Conservation (phyloP, 2,329 filamentous ascomycete species). For the Coniochaeta ligniaria region DNA sequence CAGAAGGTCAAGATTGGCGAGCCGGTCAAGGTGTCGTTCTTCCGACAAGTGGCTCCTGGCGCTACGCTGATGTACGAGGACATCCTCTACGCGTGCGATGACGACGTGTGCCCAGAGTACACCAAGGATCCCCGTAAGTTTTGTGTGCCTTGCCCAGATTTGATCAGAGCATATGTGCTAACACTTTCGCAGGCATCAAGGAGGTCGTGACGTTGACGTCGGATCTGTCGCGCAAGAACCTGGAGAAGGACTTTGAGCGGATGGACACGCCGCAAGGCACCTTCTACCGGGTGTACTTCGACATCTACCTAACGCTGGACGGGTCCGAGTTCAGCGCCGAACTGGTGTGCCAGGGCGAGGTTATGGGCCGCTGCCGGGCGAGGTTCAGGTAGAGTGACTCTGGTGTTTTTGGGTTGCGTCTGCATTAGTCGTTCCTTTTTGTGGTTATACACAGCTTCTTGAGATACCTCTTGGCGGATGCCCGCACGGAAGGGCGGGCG, state of each 20-base stretch:
- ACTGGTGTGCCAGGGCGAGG: constrained; percentile 96
- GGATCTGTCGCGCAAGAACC: constrained; percentile 93
- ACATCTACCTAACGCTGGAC: constrained; percentile 87
- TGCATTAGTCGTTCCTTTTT: constrained; percentile 1
- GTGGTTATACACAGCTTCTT: neutral
- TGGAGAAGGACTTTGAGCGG: constrained; percentile 98
- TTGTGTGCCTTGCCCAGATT: neutral
- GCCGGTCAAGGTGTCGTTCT: constrained; percentile 97
- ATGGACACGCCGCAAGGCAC: constrained; percentile 98
- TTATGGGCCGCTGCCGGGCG: constrained; percentile 94
- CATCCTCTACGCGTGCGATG: constrained; percentile 93
- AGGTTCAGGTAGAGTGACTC: constrained; percentile 58
- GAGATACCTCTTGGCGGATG: constrained; percentile 3
- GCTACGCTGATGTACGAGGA: constrained; percentile 99
- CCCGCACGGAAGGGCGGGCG: neutral
- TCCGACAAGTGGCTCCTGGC: constrained; percentile 93
- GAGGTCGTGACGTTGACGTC: constrained; percentile 97
- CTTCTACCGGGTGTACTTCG: constrained; percentile 79
- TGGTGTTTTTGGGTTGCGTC: neutral
- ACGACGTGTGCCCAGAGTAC: constrained; percentile 96
- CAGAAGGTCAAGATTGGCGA: constrained; percentile 99
- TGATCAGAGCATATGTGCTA: constrained; percentile 9
- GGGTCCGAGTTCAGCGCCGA: constrained; percentile 98
- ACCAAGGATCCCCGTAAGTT: constrained; percentile 97
- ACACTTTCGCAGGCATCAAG: constrained; percentile 71